phyloP scores from a whole-genome alignment of 2,329 filamentous ascomycete genomes.

The Verticillium nonalfalfae region DNA sequence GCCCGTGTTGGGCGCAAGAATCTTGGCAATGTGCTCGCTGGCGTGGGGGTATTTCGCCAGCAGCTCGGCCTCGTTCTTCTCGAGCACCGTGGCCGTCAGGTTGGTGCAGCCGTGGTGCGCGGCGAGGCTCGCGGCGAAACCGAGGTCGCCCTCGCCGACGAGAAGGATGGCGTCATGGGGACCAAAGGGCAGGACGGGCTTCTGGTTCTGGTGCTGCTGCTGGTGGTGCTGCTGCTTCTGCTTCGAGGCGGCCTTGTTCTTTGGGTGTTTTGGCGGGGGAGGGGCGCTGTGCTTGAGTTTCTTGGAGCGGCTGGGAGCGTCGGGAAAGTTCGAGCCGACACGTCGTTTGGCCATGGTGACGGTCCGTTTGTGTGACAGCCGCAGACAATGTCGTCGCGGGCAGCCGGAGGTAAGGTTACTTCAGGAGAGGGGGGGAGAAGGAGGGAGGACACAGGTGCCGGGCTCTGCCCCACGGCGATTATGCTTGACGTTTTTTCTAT shows the following conservation, averaged over 20 bases:
- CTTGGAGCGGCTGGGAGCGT: conserved; percentile 10
- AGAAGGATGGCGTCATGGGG: conserved; percentile 64
- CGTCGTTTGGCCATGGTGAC: conserved; percentile 32
- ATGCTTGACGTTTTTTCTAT: neutral
- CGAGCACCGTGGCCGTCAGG: conserved; percentile 64
- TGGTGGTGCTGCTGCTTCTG: conserved; percentile 6
- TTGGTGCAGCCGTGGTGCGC: conserved; percentile 59
- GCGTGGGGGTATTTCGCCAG: conserved; percentile 69
- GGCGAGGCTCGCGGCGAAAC: conserved; percentile 64
- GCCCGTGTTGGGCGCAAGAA: conserved; percentile 22
- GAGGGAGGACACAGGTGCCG: neutral
- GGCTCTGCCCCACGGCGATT: neutral
- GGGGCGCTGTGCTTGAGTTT: conserved; percentile 5
- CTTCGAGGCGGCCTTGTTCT: conserved; percentile 9
- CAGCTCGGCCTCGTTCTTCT: conserved; percentile 51
- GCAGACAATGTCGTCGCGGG: too few relatives aligned
- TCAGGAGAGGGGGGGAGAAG: neutral
- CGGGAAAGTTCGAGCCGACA: conserved; percentile 18
- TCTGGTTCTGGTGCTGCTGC: conserved; percentile 21
- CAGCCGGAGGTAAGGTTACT: neutral
- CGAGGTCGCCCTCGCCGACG: conserved; percentile 75
- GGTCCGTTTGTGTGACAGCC: neutral
- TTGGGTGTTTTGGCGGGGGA: conserved; percentile 5
- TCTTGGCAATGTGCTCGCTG: conserved; percentile 46
- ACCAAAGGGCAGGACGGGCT: conserved; percentile 61